Base-by-base conservation (phyloP, 1,139 yeast genomes). In the Saccharomycopsis crataegensis region DNA sequence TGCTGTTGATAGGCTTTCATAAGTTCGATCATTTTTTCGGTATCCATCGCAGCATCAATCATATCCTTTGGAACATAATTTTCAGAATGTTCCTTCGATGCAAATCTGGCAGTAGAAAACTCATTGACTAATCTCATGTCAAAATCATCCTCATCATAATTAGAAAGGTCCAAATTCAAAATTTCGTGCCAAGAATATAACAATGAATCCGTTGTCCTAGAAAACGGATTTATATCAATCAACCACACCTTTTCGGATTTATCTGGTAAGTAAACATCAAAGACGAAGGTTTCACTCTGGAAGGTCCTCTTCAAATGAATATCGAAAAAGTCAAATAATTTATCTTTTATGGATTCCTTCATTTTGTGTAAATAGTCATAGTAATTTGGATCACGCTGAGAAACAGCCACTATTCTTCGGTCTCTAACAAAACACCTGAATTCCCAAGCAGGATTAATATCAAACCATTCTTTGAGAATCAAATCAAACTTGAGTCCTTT, bases 61-160 rank as follows among this genome's bases (percentile, higher is more conserved):
- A 94, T 81, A 62, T 93, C 99, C 52, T 79, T 74, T 0, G 99
- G 99, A 2, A 93, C 96, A 63, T 86, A 91, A 64, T 85, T 89
- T 63, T 91, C 96, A 2, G 95, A 80, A 64, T 87, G 93, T 54
- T 89, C 96, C 60, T 85, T 86, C 0, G 82, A 71, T 0, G 88
- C 84, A 70, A 90, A 88, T 37, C 93, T 73, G 0, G 87, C 85
- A 33, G 86, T 74, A 56, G 85, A 82, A 45, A 81, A 80, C 60
- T 80, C 78, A 2, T 82, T 76, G 11, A 93, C 83, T 11, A 91
- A 67, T 46, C 98, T 71, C n/a, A 91, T 65, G 49, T 80, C 83
- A 38, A 73, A 74, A 6, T 65, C 70, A 1, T 67, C 70, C 11
- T 66, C 67, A 1, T 62, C 65, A 11, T 66, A 66, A 7, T 64